These are phyloP conservation scores for Suhomyces ambrosiae DNA, from an alignment of 1,139 yeast genomes.

Conservation along the genomic window DNA sequence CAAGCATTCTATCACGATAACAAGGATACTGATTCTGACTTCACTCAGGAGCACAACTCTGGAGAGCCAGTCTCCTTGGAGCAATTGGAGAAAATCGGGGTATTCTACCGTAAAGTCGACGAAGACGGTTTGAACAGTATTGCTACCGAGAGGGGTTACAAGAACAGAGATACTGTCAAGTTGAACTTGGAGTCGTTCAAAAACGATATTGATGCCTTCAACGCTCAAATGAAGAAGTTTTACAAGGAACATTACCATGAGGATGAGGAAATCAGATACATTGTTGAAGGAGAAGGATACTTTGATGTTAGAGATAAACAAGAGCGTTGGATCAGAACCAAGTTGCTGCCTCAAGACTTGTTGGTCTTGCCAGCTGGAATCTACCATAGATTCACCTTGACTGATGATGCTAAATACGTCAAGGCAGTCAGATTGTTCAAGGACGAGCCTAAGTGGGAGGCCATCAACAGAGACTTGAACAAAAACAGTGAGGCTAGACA, in stretches of 20 bases:
- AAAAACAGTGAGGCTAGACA: constrained; percentile 33
- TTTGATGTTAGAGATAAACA: constrained; percentile 78
- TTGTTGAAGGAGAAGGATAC: constrained; percentile 87
- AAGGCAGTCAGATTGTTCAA: constrained; percentile 83
- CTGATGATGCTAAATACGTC: constrained; percentile 57
- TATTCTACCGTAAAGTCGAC: constrained; percentile 59
- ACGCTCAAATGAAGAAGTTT: constrained; percentile 67
- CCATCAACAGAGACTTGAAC: constrained; percentile 61
- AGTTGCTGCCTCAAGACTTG: constrained; percentile 65
- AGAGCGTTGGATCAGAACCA: constrained; percentile 80
- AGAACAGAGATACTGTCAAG: constrained; percentile 73
- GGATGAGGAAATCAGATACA: constrained; percentile 94
- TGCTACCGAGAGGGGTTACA: constrained; percentile 72
- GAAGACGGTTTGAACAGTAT: constrained; percentile 62
- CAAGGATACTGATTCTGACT: constrained; percentile 56
- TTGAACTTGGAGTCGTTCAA: constrained; percentile 66
- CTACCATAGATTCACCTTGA: constrained; percentile 86
- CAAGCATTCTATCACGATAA: constrained; percentile 75
- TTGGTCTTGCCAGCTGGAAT: constrained; percentile 86
- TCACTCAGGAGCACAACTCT: constrained; percentile 74
- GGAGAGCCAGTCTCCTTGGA: constrained; percentile 58
- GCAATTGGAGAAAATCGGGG: constrained; percentile 64
- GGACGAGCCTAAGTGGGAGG: constrained; percentile 97
- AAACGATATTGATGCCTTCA: constrained; percentile 59
- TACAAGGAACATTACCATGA: constrained; percentile 92